Base-by-base conservation (phyloP, 2,329 filamentous ascomycete species). In the Ophiostoma himal-ulmi region DNA sequence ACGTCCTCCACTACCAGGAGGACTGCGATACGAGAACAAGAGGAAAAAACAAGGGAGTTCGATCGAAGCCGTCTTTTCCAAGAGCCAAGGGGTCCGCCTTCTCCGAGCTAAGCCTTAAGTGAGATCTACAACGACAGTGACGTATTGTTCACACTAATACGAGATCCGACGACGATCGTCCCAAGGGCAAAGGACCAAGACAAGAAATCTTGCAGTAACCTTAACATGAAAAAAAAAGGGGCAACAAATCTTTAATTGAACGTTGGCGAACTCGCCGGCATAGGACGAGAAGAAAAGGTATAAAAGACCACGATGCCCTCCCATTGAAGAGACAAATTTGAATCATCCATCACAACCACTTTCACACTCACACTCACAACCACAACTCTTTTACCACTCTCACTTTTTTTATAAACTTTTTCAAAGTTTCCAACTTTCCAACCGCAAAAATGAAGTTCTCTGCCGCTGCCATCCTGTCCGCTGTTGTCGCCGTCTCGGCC, bases 401-500 rank as follows among this genome's bases (percentile, higher is more conserved):
- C n/a, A 11, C 52, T 57, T 14, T 57, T 26, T n/a, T n/a, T n/a
- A n/a, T 57, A 57, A 26, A 22, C 26, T 22, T 26, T 57, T 20
- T 7, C 57, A 57, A 57, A 64, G 34, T 65, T 65, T 22, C 14
- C 14, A 39, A 20, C 62, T 34, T 13, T 36, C 5, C 64, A 66
- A 22, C 22, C 36, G 37, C 37, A 6, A 67, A 26, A 30, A 67
- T 67, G 65, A 67, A 30, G 65, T 67, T 67, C 39, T 44, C 64
- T 44, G 64, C 36, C 30, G 65, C 22, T 22, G n/a, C 65, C 37
- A 30, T 44, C 39, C 36, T 67, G 34, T 41, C 65, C 22, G 65
- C 65, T 13, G 65, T 22, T 34, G 65, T 14, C 39, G 65, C n/a
- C 65, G 65, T 48, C 65, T 67, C 65, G 65, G 65, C 65, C 65